A percentile compares a stretch with the other conserved stretches of the same genome.
phyloP scores from a whole-genome alignment of 768 basidiomycete genomes.

The Russula virescens region DNA sequence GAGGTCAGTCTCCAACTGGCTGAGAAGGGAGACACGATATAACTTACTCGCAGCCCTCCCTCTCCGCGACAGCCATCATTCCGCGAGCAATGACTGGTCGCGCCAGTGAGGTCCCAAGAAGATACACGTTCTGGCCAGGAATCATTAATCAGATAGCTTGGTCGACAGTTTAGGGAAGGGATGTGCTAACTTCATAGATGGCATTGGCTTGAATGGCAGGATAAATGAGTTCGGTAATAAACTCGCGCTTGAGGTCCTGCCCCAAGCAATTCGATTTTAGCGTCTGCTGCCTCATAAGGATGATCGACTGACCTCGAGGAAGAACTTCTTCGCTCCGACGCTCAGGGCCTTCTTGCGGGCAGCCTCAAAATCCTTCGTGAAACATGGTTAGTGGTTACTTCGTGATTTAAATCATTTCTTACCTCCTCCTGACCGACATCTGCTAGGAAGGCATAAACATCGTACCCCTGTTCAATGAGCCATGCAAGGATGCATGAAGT shows the following conservation, averaged over 20 bases:
- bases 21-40: not conserved
- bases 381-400: constrained; percentile 13
- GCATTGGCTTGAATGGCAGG: constrained; percentile 97
- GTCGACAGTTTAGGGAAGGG: not conserved
- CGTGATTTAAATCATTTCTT: constrained; percentile 15
- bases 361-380: constrained; percentile 79
- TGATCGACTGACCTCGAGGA: constrained; percentile 57
- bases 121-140: constrained; percentile 73
- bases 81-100: constrained; percentile 98
- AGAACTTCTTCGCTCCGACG: constrained; percentile 95
- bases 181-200: constrained; percentile 80
- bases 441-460: constrained; percentile 96
- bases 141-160: not conserved
- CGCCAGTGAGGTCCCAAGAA: constrained; percentile 95
- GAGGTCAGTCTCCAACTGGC: not conserved
- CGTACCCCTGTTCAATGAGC: constrained; percentile 97
- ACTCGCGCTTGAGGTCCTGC: constrained; percentile 91
- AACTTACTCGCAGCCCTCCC: constrained; percentile 91
- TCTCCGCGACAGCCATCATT: constrained; percentile 91
- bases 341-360: constrained; percentile 83
- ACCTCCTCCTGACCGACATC: constrained; percentile 92
- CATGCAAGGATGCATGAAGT: constrained; percentile 99
- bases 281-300: not conserved
- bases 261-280: not conserved
- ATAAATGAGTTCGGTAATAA: constrained; percentile 93